A percentile compares a stretch with the other conserved stretches of the same genome.
These are phyloP conservation scores for Talaromyces sp. DNA, from an alignment of 2,329 filamentous ascomycete genomes.

Conservation along the genomic window DNA sequence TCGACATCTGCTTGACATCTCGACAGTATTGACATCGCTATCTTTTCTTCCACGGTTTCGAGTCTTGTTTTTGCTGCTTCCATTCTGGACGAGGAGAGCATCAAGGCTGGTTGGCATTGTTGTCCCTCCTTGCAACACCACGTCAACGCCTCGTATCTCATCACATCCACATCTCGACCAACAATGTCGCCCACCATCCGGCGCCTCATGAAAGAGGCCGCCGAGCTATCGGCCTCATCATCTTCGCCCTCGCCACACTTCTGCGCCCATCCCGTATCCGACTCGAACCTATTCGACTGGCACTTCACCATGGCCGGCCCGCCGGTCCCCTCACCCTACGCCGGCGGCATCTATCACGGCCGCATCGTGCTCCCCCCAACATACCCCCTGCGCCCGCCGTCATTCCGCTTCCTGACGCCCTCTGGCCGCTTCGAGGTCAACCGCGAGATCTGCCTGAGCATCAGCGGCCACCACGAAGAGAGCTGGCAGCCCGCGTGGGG, in stretches of 20 bases:
- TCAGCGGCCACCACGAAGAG: slow-evolving; percentile 93
- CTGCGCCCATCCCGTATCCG: slow-evolving; percentile 70
- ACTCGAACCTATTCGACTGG: slow-evolving; percentile 94
- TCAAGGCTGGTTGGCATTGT: no score
- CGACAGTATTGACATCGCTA: not conserved
- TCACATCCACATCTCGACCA: not conserved
- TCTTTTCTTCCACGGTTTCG: not conserved
- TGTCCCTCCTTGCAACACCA: not conserved
- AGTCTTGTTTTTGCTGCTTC: no score
- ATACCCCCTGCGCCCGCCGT: slow-evolving; percentile 87
- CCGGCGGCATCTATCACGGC: slow-evolving; percentile 84
- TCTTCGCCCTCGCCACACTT: slow-evolving; percentile 77
- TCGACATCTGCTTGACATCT: not conserved
- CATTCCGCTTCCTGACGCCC: slow-evolving; percentile 92
- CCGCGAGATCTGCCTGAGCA: slow-evolving; percentile 91
- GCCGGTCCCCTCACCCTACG: slow-evolving; percentile 70
- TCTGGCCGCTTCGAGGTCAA: slow-evolving; percentile 93
- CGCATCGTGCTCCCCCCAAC: slow-evolving; percentile 84
- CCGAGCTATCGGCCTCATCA: slow-evolving; percentile 70
- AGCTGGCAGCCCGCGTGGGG: slow-evolving; percentile 99
- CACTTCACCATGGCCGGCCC: slow-evolving; percentile 96
- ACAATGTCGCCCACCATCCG: slow-evolving; percentile 30
- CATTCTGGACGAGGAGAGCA: no score
- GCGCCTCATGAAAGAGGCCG: slow-evolving; percentile 69
- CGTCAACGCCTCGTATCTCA: no score